Evolutionary conservation across 2,329 filamentous ascomycete genomes (phyloP).

Genomic region (Simplicillium sp.): DNA sequence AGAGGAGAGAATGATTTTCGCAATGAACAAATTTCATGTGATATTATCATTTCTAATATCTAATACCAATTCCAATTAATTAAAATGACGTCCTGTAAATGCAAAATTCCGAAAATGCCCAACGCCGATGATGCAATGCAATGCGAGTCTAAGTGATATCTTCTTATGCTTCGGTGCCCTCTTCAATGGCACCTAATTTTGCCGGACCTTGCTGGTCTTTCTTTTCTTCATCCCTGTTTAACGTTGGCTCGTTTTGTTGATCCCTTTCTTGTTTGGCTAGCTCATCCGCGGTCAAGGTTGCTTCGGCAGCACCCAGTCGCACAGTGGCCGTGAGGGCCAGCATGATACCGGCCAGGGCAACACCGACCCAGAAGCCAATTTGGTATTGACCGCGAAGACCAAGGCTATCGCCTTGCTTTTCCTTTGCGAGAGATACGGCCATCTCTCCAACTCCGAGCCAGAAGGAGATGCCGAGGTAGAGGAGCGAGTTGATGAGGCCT

Average conservation of each 20-base stretch:
- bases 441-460: constrained; percentile 65
- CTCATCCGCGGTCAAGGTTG: constrained; percentile 49
- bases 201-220: neutral
- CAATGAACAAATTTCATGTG: no score
- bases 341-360: constrained; percentile 42
- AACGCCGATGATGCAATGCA: no score
- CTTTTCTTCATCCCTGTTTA: constrained; percentile 1
- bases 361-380: constrained; percentile 57
- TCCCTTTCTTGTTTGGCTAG: constrained; percentile 17
- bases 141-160: no score
- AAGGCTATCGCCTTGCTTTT: constrained; percentile 15
- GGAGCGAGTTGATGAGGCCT: constrained; percentile 58
- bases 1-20: no score
- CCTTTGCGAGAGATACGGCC: constrained; percentile 37
- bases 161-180: no score
- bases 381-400: constrained; percentile 47
- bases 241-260: no score
- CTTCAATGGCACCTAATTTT: no score
- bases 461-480: constrained; percentile 65
- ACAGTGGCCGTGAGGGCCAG: constrained; percentile 47
- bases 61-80: no score
- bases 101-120: no score
- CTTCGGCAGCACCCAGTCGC: constrained; percentile 42
- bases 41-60: no score
- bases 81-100: no score